phyloP scores from a whole-genome alignment of 23 red algal species.

The Porphyridium purpureum region DNA sequence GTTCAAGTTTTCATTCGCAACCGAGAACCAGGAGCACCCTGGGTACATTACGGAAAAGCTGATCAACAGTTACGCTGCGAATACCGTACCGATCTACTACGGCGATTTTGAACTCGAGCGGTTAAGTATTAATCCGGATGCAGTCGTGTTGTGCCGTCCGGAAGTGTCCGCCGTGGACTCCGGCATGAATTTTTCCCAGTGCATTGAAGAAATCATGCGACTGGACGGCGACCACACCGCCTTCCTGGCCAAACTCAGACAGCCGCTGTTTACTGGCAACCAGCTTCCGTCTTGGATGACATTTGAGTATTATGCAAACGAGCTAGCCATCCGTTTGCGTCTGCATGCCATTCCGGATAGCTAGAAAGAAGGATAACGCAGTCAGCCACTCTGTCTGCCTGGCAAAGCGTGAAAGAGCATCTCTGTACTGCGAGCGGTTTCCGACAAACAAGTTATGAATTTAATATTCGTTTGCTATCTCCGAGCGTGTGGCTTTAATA shows the following conservation, averaged over 20 bases:
- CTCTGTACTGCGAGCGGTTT: too few relatives aligned
- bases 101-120: too few relatives aligned
- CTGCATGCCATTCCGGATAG: too few relatives aligned
- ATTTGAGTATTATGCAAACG: background rate
- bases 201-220: background rate
- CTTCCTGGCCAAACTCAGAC: background rate
- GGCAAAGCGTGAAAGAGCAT: too few relatives aligned
- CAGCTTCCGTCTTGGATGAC: background rate
- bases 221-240: background rate
- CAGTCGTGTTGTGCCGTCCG: background rate
- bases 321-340: too few relatives aligned
- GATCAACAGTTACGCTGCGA: background rate
- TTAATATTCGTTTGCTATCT: too few relatives aligned
- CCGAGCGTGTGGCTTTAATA: too few relatives aligned
- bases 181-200: background rate
- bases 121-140: background rate
- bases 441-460: too few relatives aligned
- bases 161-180: too few relatives aligned
- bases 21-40: background rate
- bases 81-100: conserved; percentile 1
- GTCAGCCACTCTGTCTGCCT: too few relatives aligned
- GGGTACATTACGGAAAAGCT: conserved; percentile 1
- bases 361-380: too few relatives aligned
- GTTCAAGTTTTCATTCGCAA: conserved; percentile 3
- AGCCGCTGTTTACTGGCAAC: conserved; percentile 1